These are phyloP conservation scores for Kwoniella dendrophila DNA, from an alignment of 768 basidiomycete genomes.

Conservation along the genomic window DNA sequence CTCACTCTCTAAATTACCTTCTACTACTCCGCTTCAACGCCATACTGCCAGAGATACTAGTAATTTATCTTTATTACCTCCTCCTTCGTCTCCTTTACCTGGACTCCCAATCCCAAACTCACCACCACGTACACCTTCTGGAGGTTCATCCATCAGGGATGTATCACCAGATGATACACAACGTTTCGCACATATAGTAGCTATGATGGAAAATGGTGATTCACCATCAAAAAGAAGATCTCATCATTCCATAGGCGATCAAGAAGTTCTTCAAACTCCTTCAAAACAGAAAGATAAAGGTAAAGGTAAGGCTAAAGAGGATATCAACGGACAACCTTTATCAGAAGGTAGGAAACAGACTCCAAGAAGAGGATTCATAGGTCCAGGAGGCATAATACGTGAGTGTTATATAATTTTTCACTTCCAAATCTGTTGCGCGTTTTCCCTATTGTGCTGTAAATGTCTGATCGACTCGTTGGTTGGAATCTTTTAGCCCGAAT, in stretches of 20 bases:
- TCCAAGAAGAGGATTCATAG: constrained; percentile 26
- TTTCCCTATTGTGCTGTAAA: background rate
- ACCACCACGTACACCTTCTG: constrained; percentile 3
- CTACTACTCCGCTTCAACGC: background rate
- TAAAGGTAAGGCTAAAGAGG: constrained; percentile 10
- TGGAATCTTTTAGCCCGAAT: constrained; percentile 16
- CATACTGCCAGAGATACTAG: background rate
- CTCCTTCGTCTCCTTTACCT: constrained; percentile 1
- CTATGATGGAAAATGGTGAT: constrained; percentile 25
- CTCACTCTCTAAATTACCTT: background rate
- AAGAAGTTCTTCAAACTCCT: background rate
- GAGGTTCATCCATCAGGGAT: background rate
- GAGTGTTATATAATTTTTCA: no score
- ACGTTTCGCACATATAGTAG: constrained; percentile 27
- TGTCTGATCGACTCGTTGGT: background rate
- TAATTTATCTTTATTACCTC: background rate
- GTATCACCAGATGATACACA: constrained; percentile 1
- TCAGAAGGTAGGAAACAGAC: constrained; percentile 30
- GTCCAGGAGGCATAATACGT: constrained; percentile 35
- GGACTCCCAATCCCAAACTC: background rate
- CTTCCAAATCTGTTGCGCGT: no score
- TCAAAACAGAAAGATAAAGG: constrained; percentile 16
- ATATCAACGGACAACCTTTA: background rate
- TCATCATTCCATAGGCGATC: background rate
- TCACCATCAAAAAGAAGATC: constrained; percentile 7